Conservation (phyloP, 495 filamentous ascomycete species). For the Penicillium psychrofluorescens region DNA sequence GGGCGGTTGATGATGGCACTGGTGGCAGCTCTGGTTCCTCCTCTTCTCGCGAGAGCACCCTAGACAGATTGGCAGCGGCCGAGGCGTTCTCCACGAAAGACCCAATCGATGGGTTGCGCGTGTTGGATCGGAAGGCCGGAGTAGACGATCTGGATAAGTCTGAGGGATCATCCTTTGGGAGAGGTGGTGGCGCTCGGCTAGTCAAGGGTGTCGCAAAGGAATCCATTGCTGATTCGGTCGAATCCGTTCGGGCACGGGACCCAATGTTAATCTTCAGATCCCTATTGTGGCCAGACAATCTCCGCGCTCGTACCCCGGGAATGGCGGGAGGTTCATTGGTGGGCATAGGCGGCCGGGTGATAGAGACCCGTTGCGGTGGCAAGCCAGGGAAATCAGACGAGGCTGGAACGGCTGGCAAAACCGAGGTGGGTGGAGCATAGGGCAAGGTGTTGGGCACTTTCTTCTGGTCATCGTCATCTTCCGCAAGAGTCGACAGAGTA, state of each 20-base stretch:
- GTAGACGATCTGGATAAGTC: slow-evolving; percentile 17
- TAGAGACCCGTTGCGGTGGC: slow-evolving; percentile 15
- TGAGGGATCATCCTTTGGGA: slow-evolving; percentile 23
- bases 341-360: slow-evolving; percentile 2
- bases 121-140: slow-evolving; percentile 13
- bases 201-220: slow-evolving; percentile 19
- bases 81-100: slow-evolving; percentile 19
- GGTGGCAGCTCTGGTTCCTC: slow-evolving; percentile 28
- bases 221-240: slow-evolving; percentile 35
- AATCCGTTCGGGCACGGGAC: slow-evolving; percentile 34
- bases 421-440: slow-evolving; percentile 18
- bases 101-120: slow-evolving; percentile 25
- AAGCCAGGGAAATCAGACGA: slow-evolving; percentile 15
- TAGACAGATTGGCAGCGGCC: slow-evolving; percentile 21
- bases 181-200: slow-evolving; percentile 17
- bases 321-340: slow-evolving; percentile 18
- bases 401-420: slow-evolving; percentile 22
- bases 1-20: slow-evolving; percentile 34
- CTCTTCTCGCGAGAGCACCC: slow-evolving; percentile 35
- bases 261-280: slow-evolving; percentile 88
- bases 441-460: slow-evolving; percentile 20
- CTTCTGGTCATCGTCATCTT: slow-evolving; percentile 40
- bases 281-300: slow-evolving; percentile 71
- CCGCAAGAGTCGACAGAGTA: slow-evolving; percentile 68
- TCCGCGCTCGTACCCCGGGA: slow-evolving; percentile 64